Evolutionary conservation across 805 yeast species (phyloP).

Genomic region (Metschnikowia proteae): DNA sequence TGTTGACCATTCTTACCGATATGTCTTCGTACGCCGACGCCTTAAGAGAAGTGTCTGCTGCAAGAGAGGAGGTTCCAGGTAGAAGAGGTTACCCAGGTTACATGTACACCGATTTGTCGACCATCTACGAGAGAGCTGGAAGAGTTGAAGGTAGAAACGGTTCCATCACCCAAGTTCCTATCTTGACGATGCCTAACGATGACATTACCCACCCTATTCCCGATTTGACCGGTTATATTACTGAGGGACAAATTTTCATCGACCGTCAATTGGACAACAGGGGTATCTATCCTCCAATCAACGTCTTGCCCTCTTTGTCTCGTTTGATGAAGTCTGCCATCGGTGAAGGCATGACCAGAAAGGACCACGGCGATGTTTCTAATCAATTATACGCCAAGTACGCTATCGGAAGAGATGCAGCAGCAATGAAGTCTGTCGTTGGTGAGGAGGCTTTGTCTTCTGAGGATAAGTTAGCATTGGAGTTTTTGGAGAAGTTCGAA

Average conservation of each 20-base stretch:
- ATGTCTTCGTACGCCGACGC: slow-evolving; percentile 99
- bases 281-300: slow-evolving; percentile 98
- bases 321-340: slow-evolving; percentile 99
- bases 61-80: slow-evolving; percentile 99
- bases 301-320: slow-evolving; percentile 94
- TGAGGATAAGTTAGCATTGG: slow-evolving; percentile 95
- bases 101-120: slow-evolving; percentile 99
- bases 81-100: slow-evolving; percentile 99
- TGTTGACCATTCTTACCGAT: slow-evolving; percentile 94
- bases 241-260: slow-evolving; percentile 97
- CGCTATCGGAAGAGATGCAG: slow-evolving; percentile 99
- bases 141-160: slow-evolving; percentile 99
- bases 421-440: slow-evolving; percentile 99
- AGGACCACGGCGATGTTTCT: slow-evolving; percentile 99
- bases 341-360: slow-evolving; percentile 99
- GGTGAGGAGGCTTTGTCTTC: slow-evolving; percentile 99
- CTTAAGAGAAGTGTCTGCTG: slow-evolving; percentile 98
- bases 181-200: slow-evolving; percentile 99
- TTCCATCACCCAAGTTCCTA: slow-evolving; percentile 98
- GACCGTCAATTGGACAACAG: slow-evolving; percentile 95
- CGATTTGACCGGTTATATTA: slow-evolving; percentile 98
- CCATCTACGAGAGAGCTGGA: slow-evolving; percentile 99
- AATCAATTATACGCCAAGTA: slow-evolving; percentile 98
- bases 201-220: slow-evolving; percentile 99
- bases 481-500: slow-evolving; percentile 96